A percentile compares a stretch with the other conserved stretches of the same genome.
Evolutionary conservation across 768 basidiomycete species (phyloP).

Genomic region (Mycena capillaripes): DNA sequence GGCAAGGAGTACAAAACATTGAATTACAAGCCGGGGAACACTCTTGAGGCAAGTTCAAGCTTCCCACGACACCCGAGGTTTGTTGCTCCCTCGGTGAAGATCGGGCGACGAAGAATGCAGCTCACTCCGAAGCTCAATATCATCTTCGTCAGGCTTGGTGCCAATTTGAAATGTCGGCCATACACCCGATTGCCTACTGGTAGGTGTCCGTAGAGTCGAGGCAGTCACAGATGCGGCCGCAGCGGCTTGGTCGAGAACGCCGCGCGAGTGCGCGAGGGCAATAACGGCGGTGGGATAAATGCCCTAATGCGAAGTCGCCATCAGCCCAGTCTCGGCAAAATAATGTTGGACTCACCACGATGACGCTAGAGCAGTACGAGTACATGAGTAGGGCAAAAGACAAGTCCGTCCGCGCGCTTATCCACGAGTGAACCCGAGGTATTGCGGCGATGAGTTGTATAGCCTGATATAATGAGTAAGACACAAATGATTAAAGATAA

Average conservation of each 20-base stretch:
- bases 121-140: background rate
- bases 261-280: conserved; percentile 33
- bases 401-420: too few species aligned
- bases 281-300: conserved; percentile 39
- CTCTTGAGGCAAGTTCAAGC: too few species aligned
- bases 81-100: too few species aligned
- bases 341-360: too few species aligned
- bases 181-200: background rate
- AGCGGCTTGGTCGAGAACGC: background rate
- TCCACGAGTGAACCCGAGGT: too few species aligned
- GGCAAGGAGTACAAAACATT: too few species aligned
- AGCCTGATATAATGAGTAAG: background rate
- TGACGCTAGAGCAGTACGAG: too few species aligned
- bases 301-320: conserved; percentile 20
- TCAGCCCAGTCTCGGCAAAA: too few species aligned
- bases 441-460: background rate
- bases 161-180: background rate
- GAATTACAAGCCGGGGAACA: too few species aligned
- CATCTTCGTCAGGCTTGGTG: background rate
- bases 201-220: background rate
- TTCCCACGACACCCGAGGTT: too few species aligned
- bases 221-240: background rate
- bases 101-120: too few species aligned
- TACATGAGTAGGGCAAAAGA: too few species aligned
- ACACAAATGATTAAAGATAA: background rate